Percentiles rank a stretch among this genome's conserved stretches.
Conservation (phyloP, 768 basidiomycete genomes). For the Leccinum subtestaceum region DNA sequence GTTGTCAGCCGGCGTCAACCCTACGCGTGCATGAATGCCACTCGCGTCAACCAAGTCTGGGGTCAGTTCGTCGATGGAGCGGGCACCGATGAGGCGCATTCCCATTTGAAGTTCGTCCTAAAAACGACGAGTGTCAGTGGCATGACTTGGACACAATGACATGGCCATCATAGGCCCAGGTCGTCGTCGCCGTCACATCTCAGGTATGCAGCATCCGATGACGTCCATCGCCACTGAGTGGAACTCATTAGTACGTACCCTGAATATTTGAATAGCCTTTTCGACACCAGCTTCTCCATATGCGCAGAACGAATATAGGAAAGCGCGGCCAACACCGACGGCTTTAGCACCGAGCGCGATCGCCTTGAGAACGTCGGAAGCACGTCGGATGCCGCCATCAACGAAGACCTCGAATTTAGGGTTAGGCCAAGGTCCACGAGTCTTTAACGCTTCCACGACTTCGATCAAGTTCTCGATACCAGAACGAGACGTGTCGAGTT, state of each 20-base stretch:
- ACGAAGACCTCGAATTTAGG: conserved; percentile 78
- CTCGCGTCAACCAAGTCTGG: conserved; percentile 85
- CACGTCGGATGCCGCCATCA: conserved; percentile 90
- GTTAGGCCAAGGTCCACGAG: conserved; percentile 72
- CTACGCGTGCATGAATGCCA: conserved; percentile 29
- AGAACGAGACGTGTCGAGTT: conserved; percentile 78
- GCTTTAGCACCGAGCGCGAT: conserved; percentile 78
- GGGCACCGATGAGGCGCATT: conserved; percentile 86
- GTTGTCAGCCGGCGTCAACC: conserved; percentile 28
- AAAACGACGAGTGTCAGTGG: not conserved
- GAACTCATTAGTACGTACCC: conserved; percentile 38
- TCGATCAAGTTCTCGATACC: conserved; percentile 57
- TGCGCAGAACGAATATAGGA: conserved; percentile 80
- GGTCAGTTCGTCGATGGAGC: conserved; percentile 69
- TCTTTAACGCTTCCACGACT: conserved; percentile 46
- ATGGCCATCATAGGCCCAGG: not conserved
- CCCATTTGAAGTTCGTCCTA: conserved; percentile 98
- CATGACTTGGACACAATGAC: not conserved
- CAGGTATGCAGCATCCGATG: not conserved
- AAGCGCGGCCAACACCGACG: conserved; percentile 80
- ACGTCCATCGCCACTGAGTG: conserved; percentile 24
- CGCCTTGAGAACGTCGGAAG: conserved; percentile 84
- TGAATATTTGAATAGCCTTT: conserved; percentile 72
- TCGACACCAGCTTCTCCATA: conserved; percentile 89
- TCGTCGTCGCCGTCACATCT: not conserved